Base-by-base conservation (phyloP, 2,329 filamentous ascomycete species). In the Epicoccum nigrum region DNA sequence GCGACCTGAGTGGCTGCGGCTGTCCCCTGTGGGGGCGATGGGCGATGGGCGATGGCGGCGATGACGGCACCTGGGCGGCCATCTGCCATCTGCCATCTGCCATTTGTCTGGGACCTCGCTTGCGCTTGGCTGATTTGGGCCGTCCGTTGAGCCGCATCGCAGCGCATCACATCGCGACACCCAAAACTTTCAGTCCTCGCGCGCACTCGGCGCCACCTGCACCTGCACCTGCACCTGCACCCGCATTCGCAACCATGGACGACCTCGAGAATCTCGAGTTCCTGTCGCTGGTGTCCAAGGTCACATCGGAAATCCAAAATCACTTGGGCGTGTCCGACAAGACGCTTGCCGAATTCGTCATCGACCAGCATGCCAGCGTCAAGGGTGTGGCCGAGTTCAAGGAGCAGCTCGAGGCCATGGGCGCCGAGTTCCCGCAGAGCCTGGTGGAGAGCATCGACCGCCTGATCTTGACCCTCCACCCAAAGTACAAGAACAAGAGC, bases 341-440 rank as follows among this genome's bases (percentile, higher is more conserved):
- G 76, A 96, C 91, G 4, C 85, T 99, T 20, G 92, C 94, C 63
- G 94, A 99, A 75, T 99, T 96, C 70, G 86, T 99, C 66, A 96
- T 99, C 69, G 89, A 89, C 55, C 89, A 96, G 71, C 90, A 96
- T 65, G 76, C 88, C 71, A 84, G 92, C 81, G 89, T 86, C 77
- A 81, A 80, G 43, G 83, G 82, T 21, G 79, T 90, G 49, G 74
- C 81, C 44, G 86, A 89, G 21, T 99, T 97, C 78, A 89, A 89
- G 76, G 78, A 80, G 60, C 85, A 85, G 68, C 81, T 97, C 60
- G 84, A 87, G 60, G 84, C 81, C 23, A 86, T 95, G 74, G 90
- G 89, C 47, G 90, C 88, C 56, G 92, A 87, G 34, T 95, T 97
- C 59, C 91, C 92, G 0, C 82, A 85, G 47, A 96, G 90, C 76